Base-by-base conservation (phyloP, 805 yeast genomes). In the Ogataea populi-albae region DNA sequence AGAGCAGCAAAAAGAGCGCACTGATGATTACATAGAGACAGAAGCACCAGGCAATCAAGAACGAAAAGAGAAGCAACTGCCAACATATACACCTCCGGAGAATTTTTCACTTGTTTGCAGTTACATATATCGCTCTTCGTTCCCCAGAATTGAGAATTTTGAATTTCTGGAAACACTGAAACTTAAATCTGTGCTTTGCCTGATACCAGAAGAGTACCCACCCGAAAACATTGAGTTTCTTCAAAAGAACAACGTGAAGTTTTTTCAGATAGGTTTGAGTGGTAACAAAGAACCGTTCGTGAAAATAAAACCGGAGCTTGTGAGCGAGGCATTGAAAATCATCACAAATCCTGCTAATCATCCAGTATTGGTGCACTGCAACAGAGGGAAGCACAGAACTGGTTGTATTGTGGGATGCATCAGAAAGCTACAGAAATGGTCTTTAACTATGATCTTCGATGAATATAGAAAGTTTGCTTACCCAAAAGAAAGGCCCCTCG, bases 241-340 rank as follows among this genome's bases (percentile, higher is more conserved):
- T 39, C 55, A 69, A 25, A 64, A 69, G 25, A 70, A 86, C 32
- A 69, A 70, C 15, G 87, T 93, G 32, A 63, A 73, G 47, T 68
- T 89, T 24, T 86, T 79, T 54, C 98, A 88, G 59, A 79, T 91
- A 24, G 96, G 97, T 1, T 75, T 93, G 78, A 80, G 93, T 28
- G 98, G 98, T 6, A 93, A 93, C 58, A 93, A 93, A 55, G 96
- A 88, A 53, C 96, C 96, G 8, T 87, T 88, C 64, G 95, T 86
- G 28, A 81, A 84, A 50, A 79, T 77, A 41, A 68, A 71, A 37
- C 68, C 73, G 3, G 81, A 79, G 23, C 66, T 83, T 24, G 77
- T 93, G 20, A 82, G 89, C 1, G 75, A 77, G 40, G 96, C 97
- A 0, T 66, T 91, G 45, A 79, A 81, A 54, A 82, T 88, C 22